A percentile compares a stretch with the other conserved stretches of the same genome.
Evolutionary conservation across 768 basidiomycete genomes (phyloP).

Genomic region (Lactifluus echinatus): DNA sequence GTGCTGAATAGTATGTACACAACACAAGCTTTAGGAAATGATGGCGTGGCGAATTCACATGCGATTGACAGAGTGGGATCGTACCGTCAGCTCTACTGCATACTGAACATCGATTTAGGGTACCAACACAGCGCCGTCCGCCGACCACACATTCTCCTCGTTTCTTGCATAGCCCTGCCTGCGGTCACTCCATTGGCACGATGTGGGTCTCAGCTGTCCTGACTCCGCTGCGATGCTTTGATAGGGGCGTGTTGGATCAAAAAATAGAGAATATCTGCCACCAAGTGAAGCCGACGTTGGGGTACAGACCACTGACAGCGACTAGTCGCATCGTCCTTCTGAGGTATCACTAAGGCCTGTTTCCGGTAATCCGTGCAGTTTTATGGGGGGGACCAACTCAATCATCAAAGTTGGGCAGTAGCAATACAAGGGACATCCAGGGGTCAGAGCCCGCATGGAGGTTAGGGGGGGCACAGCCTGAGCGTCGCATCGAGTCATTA

Average conservation of each 20-base stretch:
- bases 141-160: neutral
- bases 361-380: no score
- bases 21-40: neutral
- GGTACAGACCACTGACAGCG: neutral
- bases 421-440: neutral
- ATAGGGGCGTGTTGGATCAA: neutral
- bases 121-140: neutral
- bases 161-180: neutral
- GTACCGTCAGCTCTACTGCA: neutral
- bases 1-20: neutral
- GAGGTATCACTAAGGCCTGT: neutral
- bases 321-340: neutral
- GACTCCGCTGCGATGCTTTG: neutral
- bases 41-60: neutral
- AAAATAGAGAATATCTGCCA: neutral
- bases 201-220: neutral
- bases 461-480: constrained; percentile 3
- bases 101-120: neutral
- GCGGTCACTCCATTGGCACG: neutral
- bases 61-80: neutral
- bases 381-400: neutral
- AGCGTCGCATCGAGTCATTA: neutral
- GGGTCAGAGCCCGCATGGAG: neutral
- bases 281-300: neutral
- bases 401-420: neutral